Conservation (phyloP, 192 early-diverging fungal genomes). For the Lobosporangium transversale region DNA sequence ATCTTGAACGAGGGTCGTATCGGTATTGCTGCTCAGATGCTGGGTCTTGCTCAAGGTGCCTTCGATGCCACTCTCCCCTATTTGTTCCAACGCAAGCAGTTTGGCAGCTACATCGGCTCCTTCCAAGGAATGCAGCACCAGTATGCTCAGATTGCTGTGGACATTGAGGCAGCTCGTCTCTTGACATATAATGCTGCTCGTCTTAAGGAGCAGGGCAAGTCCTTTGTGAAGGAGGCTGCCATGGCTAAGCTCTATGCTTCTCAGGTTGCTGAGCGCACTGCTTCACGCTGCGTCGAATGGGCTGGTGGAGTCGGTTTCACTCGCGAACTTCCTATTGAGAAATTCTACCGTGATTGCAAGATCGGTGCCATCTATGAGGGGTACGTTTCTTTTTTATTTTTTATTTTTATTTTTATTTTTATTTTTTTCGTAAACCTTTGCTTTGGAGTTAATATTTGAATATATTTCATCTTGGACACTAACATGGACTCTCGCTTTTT, state of each 20-base stretch:
- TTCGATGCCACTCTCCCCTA: slow-evolving; percentile 90
- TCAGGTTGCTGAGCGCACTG: slow-evolving; percentile 92
- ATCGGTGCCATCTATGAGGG: slow-evolving; percentile 98
- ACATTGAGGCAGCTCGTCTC: slow-evolving; percentile 96
- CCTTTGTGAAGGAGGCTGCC: slow-evolving; percentile 95
- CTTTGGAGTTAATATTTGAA: too few relatives aligned
- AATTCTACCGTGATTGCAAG: slow-evolving; percentile 96
- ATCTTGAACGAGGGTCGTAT: slow-evolving; percentile 98
- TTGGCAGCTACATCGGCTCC: slow-evolving; percentile 80
- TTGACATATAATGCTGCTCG: slow-evolving; percentile 98
- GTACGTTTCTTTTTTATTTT: slow-evolving; percentile 7
- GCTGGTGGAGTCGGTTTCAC: slow-evolving; percentile 98
- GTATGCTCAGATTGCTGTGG: slow-evolving; percentile 82
- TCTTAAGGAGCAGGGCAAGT: slow-evolving; percentile 90
- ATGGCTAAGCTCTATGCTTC: slow-evolving; percentile 98
- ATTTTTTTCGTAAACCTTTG: too few relatives aligned
- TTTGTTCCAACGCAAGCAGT: slow-evolving; percentile 96
- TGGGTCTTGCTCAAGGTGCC: slow-evolving; percentile 95
- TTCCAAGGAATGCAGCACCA: slow-evolving; percentile 83
- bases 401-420: too few relatives aligned
- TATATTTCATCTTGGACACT: too few relatives aligned
- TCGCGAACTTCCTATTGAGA: slow-evolving; percentile 88
- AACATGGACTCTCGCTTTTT: too few relatives aligned
- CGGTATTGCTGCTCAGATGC: slow-evolving; percentile 98
- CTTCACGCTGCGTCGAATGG: slow-evolving; percentile 95